These are phyloP conservation scores for Parmelia sp. DNA, from an alignment of 495 filamentous ascomycete genomes.

Conservation along the genomic window DNA sequence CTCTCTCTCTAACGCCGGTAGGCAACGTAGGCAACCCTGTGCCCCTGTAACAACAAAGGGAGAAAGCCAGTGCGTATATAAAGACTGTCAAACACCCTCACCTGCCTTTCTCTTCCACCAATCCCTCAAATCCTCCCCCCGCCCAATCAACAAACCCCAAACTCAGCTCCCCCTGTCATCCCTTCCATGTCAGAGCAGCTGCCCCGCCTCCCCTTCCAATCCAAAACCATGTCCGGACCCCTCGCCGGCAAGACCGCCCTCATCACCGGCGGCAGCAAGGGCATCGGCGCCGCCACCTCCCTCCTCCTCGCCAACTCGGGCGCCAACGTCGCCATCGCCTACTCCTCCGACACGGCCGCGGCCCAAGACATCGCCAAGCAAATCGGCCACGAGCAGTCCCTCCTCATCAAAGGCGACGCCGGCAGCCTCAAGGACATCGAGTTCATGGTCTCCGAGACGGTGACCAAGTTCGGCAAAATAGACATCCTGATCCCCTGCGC, in stretches of 20 bases:
- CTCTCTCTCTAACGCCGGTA: too few relatives aligned
- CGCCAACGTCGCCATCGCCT: slow-evolving; percentile 60
- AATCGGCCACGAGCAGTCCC: slow-evolving; percentile 46
- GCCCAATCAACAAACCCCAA: neutral
- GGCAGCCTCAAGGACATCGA: slow-evolving; percentile 37
- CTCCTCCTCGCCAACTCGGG: slow-evolving; percentile 50
- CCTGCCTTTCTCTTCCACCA: too few relatives aligned
- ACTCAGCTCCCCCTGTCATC: neutral
- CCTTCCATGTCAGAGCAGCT: neutral
- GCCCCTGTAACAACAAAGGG: neutral
- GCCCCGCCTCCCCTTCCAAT: neutral
- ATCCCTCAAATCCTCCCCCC: neutral
- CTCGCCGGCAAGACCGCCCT: slow-evolving; percentile 54
- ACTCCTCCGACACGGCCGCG: slow-evolving; percentile 43
- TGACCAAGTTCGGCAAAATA: slow-evolving; percentile 46
- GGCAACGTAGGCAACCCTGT: neutral
- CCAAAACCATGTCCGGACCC: slow-evolving; percentile 19
- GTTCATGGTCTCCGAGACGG: slow-evolving; percentile 38
- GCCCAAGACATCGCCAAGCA: slow-evolving; percentile 51
- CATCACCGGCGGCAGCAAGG: slow-evolving; percentile 62
- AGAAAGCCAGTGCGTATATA: neutral
- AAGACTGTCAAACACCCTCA: too few relatives aligned
- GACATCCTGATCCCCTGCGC: slow-evolving; percentile 63
- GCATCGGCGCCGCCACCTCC: slow-evolving; percentile 57
- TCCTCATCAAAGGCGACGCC: slow-evolving; percentile 51